Evolutionary conservation across 2,329 filamentous ascomycete species (phyloP).

Genomic region (Pseudopyrenochaeta lycopersici): DNA sequence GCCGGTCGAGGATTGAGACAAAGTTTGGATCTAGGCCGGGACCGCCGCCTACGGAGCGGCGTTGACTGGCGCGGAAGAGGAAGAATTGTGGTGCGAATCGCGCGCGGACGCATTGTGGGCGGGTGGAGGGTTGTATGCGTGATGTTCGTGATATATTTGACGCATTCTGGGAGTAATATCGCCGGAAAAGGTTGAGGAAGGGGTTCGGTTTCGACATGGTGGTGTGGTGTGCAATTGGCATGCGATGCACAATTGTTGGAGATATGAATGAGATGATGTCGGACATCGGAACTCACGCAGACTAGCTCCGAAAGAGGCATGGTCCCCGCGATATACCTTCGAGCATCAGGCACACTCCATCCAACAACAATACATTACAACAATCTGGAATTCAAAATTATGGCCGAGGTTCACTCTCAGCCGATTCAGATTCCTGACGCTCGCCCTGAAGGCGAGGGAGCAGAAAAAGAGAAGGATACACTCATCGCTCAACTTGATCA

Average conservation of each 20-base stretch:
- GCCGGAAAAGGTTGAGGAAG: conserved; percentile 42
- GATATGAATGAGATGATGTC: conserved; percentile 18
- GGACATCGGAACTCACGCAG: conserved; percentile 13
- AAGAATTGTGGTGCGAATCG: conserved; percentile 27
- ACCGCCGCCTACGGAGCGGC: conserved; percentile 30
- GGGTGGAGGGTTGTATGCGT: conserved; percentile 22
- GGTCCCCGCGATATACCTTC: conserved; percentile 18
- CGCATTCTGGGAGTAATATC: conserved; percentile 33
- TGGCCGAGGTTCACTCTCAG: conserved; percentile 16
- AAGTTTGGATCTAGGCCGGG: conserved; percentile 78
- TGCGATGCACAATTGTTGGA: conserved; percentile 8
- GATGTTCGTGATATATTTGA: conserved; percentile 7
- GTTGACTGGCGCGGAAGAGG: conserved; percentile 14
- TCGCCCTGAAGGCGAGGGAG: background rate
- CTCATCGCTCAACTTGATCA: conserved; percentile 63
- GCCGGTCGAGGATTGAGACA: conserved; percentile 86
- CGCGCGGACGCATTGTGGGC: conserved; percentile 47
- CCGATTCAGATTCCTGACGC: background rate
- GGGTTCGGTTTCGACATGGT: conserved; percentile 47
- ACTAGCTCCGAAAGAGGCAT: conserved; percentile 24
- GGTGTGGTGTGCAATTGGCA: conserved; percentile 7
- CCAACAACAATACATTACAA: background rate
- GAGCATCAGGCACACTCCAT: background rate
- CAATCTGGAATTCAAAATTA: background rate
- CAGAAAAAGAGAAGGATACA: conserved; percentile 34